Evolutionary conservation across 2,329 filamentous ascomycete genomes (phyloP), one percentile per base, ranked within the genome.

Genomic region (Lasiodiplodia sp.): DNA sequence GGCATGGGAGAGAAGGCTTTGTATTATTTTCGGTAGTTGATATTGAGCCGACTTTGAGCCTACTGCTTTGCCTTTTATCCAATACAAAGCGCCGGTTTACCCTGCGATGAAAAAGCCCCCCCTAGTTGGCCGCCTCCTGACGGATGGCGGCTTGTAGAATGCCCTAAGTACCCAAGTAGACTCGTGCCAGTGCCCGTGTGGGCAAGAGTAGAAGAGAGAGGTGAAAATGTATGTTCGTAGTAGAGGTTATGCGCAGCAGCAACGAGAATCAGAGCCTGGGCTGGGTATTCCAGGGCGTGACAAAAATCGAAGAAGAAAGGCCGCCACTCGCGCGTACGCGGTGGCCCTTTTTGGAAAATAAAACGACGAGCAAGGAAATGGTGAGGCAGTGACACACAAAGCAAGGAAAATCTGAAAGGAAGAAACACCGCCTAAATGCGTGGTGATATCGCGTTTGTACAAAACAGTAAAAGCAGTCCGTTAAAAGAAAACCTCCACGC

Each of bases 391-490:
- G 37, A 52, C 49, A 66, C 49, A 44, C 65, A 58, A 55, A 55
- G 31, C 57, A 67, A 49, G 34, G 34, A n/a, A 56, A 56, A 66
- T 25, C 21, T n/a, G 47, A 57, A 57, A 25, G 40, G 49, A 67
- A 57, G 23, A 21, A 67, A 67, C 65, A 67, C 65, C 52, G 65
- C 52, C 65, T 58, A 67, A 53, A 67, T 58, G 65, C 65, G 65
- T 67, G 65, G 65, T 57, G 52, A 67, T 57, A 67, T 67, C 65
- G 65, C 65, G 58, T 67, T 67, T 57, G 53, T 67, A 67, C 65
- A 58, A 49, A 58, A 37, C 53, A 56, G 60, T 47, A 64, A 62
- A 66, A 66, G 52, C 51, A 66, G 25, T n/a, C 63, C 63, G 38
- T 66, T 56, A 66, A 65, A 66, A 66, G 44, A 52, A 44, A 66